A percentile compares a stretch with the other conserved stretches of the same genome.
phyloP scores from a whole-genome alignment of 306 rosid species.

The Trifolium dubium region DNA sequence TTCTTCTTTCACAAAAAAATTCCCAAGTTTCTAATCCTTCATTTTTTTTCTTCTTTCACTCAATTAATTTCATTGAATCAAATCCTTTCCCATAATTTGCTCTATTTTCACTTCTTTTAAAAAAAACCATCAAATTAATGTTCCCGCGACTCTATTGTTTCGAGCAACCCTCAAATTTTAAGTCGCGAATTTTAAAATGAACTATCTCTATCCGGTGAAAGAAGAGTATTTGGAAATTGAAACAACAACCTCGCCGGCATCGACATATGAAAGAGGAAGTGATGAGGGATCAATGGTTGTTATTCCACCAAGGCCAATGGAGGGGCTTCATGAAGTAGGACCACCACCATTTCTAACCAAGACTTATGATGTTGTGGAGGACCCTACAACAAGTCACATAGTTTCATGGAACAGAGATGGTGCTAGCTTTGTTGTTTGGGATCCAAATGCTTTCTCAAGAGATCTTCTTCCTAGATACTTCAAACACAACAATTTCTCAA shows the following conservation, averaged over 20 bases:
- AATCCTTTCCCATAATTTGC: not conserved
- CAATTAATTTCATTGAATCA: not conserved
- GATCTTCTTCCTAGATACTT: slow-evolving; percentile 75
- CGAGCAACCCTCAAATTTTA: not conserved
- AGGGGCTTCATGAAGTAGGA: slow-evolving; percentile 78
- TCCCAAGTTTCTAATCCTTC: not conserved
- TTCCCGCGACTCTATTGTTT: not conserved
- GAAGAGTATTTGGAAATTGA: slow-evolving; percentile 60
- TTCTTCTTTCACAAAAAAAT: not conserved
- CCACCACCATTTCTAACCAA: slow-evolving; percentile 94
- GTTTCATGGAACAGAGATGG: slow-evolving; percentile 87
- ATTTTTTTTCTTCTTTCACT: slow-evolving; percentile 1
- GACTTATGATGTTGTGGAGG: slow-evolving; percentile 84
- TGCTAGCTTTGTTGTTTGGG: slow-evolving; percentile 81
- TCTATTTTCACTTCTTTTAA: not conserved
- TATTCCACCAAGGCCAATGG: slow-evolving; percentile 72
- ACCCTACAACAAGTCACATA: slow-evolving; percentile 57
- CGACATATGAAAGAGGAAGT: slow-evolving; percentile 24
- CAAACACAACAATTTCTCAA: slow-evolving; percentile 94
- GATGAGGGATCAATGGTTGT: slow-evolving; percentile 41
- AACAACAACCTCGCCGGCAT: slow-evolving; percentile 29
- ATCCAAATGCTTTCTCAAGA: slow-evolving; percentile 72
- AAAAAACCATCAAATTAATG: not conserved
- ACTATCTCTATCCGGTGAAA: slow-evolving; percentile 57
- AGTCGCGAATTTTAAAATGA: slow-evolving; percentile 25